A percentile compares a stretch with the other conserved stretches of the same genome.
Evolutionary conservation across 768 basidiomycete genomes (phyloP).

Genomic region (Rhizopogon roseolus): DNA sequence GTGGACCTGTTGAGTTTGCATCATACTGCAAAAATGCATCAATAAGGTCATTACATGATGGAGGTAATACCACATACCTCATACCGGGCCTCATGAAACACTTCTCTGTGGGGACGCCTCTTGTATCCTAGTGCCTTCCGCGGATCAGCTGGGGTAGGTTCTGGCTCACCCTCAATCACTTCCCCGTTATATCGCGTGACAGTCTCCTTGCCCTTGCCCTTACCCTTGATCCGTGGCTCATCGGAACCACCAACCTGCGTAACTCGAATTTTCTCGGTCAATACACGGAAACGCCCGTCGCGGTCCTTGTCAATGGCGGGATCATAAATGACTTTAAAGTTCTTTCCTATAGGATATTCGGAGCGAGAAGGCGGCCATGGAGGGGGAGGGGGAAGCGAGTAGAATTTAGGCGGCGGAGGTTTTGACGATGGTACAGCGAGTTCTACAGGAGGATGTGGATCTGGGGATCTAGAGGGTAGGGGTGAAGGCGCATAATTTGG

Average conservation of each 20-base stretch:
- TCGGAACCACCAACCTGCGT: slow-evolving; percentile 26
- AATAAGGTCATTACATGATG: slow-evolving; percentile 1
- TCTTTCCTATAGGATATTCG: slow-evolving; percentile 41
- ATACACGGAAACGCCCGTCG: slow-evolving; percentile 32
- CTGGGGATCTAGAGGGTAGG: slow-evolving; percentile 8
- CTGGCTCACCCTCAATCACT: slow-evolving; percentile 39
- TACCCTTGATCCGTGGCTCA: slow-evolving; percentile 50
- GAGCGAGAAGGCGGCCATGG: slow-evolving; percentile 53
- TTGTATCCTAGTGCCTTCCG: slow-evolving; percentile 38
- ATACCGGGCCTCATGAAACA: slow-evolving; percentile 46
- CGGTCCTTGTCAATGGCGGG: slow-evolving; percentile 44
- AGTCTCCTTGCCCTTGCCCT: slow-evolving; percentile 59
- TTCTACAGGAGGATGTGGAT: slow-evolving; percentile 17
- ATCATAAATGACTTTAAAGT: slow-evolving; percentile 65
- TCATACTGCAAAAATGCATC: slow-evolving; percentile 54
- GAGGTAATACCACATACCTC: slow-evolving; percentile 40
- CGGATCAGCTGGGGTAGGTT: slow-evolving; percentile 47
- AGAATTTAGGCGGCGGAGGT: slow-evolving; percentile 26
- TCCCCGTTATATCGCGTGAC: slow-evolving; percentile 53
- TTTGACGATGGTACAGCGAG: slow-evolving; percentile 25
- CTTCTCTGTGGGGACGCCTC: slow-evolving; percentile 27
- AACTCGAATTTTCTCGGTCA: slow-evolving; percentile 37
- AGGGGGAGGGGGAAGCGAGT: slow-evolving; percentile 40
- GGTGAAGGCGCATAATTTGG: slow-evolving; percentile 17
- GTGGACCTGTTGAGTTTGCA: slow-evolving; percentile 60